These are phyloP conservation scores for Cladosporium colombiae DNA, from an alignment of 2,329 filamentous ascomycete genomes.

Conservation along the genomic window DNA sequence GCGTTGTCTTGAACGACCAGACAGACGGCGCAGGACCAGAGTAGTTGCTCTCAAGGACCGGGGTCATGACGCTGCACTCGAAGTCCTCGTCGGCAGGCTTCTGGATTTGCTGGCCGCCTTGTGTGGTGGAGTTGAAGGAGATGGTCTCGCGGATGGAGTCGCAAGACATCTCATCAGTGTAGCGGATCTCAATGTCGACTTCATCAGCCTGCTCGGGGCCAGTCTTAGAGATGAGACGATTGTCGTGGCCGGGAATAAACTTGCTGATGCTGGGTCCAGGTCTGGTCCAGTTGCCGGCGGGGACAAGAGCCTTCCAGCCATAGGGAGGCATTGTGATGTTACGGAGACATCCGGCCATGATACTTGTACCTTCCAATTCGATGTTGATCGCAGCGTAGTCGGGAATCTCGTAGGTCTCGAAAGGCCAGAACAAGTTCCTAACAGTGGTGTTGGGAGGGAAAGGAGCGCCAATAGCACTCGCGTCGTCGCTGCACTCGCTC, in stretches of 20 bases:
- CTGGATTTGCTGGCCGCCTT: conserved; percentile 42
- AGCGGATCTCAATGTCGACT: conserved; percentile 57
- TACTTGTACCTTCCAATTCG: conserved; percentile 43
- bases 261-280: conserved; percentile 61
- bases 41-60: conserved; percentile 43
- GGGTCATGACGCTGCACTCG: conserved; percentile 46
- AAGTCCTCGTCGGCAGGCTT: conserved; percentile 48
- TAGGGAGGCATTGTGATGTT: conserved; percentile 56
- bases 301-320: conserved; percentile 63
- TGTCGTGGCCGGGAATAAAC: conserved; percentile 63
- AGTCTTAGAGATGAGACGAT: conserved; percentile 52
- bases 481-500: conserved; percentile 57
- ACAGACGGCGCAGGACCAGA: conserved; percentile 54
- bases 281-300: conserved; percentile 50
- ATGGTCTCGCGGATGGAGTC: conserved; percentile 54
- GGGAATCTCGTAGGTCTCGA: conserved; percentile 57
- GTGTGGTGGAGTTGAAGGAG: conserved; percentile 55
- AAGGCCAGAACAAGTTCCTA: conserved; percentile 64
- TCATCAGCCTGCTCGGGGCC: conserved; percentile 22
- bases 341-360: conserved; percentile 58
- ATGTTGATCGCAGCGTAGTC: conserved; percentile 48
- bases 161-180: conserved; percentile 64
- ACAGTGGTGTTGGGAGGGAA: conserved; percentile 58
- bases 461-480: conserved; percentile 57
- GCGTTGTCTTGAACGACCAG: conserved; percentile 56